Percentiles rank a stretch among this genome's conserved stretches.
Evolutionary conservation across 768 basidiomycete species (phyloP).

Genomic region (Lactifluus piperatus): DNA sequence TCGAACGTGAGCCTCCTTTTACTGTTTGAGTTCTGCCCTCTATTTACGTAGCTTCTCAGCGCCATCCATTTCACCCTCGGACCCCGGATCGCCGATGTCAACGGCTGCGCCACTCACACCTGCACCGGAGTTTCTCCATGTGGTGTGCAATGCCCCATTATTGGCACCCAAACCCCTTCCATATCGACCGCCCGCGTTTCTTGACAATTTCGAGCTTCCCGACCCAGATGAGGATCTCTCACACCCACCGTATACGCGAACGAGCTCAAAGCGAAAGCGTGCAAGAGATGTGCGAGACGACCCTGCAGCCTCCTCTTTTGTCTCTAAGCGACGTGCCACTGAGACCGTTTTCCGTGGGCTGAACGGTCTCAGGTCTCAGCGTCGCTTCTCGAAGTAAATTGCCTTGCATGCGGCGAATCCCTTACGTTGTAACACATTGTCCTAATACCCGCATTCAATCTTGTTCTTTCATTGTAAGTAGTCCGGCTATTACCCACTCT

Average conservation of each 20-base stretch:
- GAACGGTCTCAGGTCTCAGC: slow-evolving; percentile 9
- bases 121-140: slow-evolving; percentile 30
- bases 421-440: slow-evolving; percentile 2
- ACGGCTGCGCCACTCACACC: slow-evolving; percentile 25
- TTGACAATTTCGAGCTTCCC: slow-evolving; percentile 55
- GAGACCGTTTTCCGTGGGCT: slow-evolving; percentile 11
- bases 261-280: slow-evolving; percentile 47
- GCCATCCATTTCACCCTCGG: slow-evolving; percentile 39
- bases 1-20: slow-evolving; percentile 26
- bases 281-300: slow-evolving; percentile 10
- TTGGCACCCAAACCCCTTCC: slow-evolving; percentile 61
- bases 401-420: not conserved
- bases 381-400: slow-evolving; percentile 7
- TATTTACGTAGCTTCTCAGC: slow-evolving; percentile 7
- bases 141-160: slow-evolving; percentile 60
- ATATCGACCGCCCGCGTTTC: slow-evolving; percentile 60
- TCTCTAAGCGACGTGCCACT: slow-evolving; percentile 11
- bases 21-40: not conserved
- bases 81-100: slow-evolving; percentile 24
- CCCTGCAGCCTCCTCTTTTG: not conserved
- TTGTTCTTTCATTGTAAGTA: slow-evolving; percentile 12
- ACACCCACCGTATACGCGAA: slow-evolving; percentile 54
- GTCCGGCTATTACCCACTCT: not conserved
- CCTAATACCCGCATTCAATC: slow-evolving; percentile 1
- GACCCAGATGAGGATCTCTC: slow-evolving; percentile 65